These are phyloP conservation scores for Petrea volubilis DNA, from an alignment of 257 asterid genomes.

Conservation along the genomic window DNA sequence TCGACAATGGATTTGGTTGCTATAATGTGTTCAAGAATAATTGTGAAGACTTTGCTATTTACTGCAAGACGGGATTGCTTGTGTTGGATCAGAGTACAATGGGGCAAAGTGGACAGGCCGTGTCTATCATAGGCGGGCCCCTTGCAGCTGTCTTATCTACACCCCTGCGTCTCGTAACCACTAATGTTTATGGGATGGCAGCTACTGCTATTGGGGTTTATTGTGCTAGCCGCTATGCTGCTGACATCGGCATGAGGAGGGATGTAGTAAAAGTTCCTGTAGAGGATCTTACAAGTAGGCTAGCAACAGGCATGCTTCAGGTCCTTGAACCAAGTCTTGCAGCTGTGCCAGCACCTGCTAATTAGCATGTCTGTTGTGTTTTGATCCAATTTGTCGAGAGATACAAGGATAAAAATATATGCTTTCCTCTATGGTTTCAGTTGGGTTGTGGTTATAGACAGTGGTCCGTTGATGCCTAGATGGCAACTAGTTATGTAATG, in stretches of 20 bases:
- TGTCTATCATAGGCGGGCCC: conserved; percentile 81
- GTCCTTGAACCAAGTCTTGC: conserved; percentile 48
- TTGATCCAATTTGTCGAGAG: background rate
- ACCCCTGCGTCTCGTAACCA: conserved; percentile 70
- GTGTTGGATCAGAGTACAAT: conserved; percentile 63
- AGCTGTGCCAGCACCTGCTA: conserved; percentile 34
- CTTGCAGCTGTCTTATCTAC: conserved; percentile 81
- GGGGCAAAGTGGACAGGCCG: conserved; percentile 97
- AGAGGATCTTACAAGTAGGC: conserved; percentile 71
- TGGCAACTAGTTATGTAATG: conserved; percentile 1
- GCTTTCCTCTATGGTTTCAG: background rate
- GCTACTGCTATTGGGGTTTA: conserved; percentile 78
- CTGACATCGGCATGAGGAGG: conserved; percentile 86
- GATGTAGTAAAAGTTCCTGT: conserved; percentile 70
- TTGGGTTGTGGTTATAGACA: background rate
- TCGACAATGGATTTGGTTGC: conserved; percentile 82
- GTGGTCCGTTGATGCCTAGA: background rate
- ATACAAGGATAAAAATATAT: background rate
- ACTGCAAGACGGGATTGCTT: conserved; percentile 93
- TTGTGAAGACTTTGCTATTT: conserved; percentile 93
- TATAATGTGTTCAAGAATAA: conserved; percentile 83
- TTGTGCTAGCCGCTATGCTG: conserved; percentile 83
- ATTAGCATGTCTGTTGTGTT: conserved; percentile 18
- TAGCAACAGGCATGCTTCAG: conserved; percentile 54
- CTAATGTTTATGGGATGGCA: conserved; percentile 72